A percentile compares a stretch with the other conserved stretches of the same genome.
These are phyloP conservation scores for Penicillium sp. DNA, from an alignment of 2,329 filamentous ascomycete species.

Conservation along the genomic window DNA sequence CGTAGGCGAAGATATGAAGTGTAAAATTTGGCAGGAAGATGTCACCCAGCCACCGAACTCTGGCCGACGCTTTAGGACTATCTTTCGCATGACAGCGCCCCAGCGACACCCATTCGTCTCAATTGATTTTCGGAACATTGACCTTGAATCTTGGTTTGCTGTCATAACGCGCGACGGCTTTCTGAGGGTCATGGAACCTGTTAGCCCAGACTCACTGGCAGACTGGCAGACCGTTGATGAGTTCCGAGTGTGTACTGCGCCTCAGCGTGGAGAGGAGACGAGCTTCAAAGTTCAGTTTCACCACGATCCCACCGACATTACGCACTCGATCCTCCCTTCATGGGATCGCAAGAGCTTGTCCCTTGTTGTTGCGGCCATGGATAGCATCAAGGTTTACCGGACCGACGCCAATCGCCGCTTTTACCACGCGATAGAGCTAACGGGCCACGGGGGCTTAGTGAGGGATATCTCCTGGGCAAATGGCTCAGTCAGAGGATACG, in stretches of 20 bases:
- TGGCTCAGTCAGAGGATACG: constrained; percentile 86
- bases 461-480: constrained; percentile 92
- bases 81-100: constrained; percentile 66
- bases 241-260: constrained; percentile 72
- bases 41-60: constrained; percentile 73
- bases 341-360: constrained; percentile 78
- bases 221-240: constrained; percentile 78
- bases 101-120: constrained; percentile 75
- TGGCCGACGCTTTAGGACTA: constrained; percentile 78
- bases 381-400: constrained; percentile 80
- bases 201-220: constrained; percentile 78
- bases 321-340: constrained; percentile 78
- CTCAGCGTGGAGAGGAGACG: constrained; percentile 80
- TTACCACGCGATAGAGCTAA: constrained; percentile 79
- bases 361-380: constrained; percentile 85
- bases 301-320: constrained; percentile 75
- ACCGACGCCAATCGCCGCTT: constrained; percentile 77
- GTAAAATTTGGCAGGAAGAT: constrained; percentile 93
- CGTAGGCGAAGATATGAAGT: constrained; percentile 85
- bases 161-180: constrained; percentile 82
- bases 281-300: constrained; percentile 87
- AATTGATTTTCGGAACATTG: constrained; percentile 84
- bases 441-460: constrained; percentile 75
- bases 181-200: constrained; percentile 81
- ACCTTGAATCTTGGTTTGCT: constrained; percentile 82